Evolutionary conservation across 129 eudicot genomes (phyloP), one percentile per base, ranked within the genome.

Genomic region (Silybum marianum): DNA sequence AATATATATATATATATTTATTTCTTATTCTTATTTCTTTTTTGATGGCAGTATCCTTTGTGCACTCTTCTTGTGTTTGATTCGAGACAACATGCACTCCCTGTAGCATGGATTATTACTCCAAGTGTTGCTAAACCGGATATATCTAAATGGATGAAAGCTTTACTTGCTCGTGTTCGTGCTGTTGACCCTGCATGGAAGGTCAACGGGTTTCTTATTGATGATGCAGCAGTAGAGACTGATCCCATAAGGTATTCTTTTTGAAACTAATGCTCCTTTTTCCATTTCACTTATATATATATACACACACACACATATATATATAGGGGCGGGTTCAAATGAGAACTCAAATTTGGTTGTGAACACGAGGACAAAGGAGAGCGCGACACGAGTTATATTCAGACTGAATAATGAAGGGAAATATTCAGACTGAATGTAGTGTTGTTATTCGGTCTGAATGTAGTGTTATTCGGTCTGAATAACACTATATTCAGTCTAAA

Each of bases 41-140:
- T 83, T 74, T 65, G 74, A 85, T 84, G 81, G 81, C 93, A 95
- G 99, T 96, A 96, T 71, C 99, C 99, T 14, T 78, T 96, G 81
- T 96, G 93, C 92, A 93, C 99, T 12, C 92, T 96, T 82, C 88
- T 96, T 75, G 99, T 93, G 48, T 93, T 96, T 85, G 99, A 96
- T 84, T 93, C 99, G 26, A 88, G 97, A 81, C 98, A 91, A 70
- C 99, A 96, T 85, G 98, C 99, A 72, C 92, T 96, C 63, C 99
- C 99, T 21, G 93, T 96, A 83, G 98, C 98, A 12, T 96, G 99
- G 99, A 77, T 96, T 74, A 88, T 96, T 78, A 93, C 95, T 60
- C 98, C 93, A 23, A 96, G 93, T 88, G 84, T 85, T 93, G 90
- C 98, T 3, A 90, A 91, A 81, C 74, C 87, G 42, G 99, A 96